phyloP scores from a whole-genome alignment of 2,329 filamentous ascomycete species.

The Arthrocladium fulminans region DNA sequence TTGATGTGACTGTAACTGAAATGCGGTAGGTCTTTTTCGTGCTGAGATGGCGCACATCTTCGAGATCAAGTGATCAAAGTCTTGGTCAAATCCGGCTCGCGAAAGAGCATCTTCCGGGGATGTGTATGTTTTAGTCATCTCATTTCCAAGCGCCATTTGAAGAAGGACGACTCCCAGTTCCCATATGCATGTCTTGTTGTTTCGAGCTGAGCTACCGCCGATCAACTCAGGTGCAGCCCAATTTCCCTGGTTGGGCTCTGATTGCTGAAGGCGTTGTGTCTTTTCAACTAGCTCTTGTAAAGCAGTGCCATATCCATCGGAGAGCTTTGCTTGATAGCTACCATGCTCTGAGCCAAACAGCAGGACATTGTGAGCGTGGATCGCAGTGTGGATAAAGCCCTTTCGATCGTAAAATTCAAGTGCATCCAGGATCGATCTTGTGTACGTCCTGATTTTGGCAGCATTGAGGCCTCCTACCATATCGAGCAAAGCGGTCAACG shows the following conservation, averaged over 20 bases:
- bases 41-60: slow-evolving; percentile 79
- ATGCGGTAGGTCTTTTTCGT: slow-evolving; percentile 76
- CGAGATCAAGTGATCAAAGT: slow-evolving; percentile 69
- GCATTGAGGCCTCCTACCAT: slow-evolving; percentile 65
- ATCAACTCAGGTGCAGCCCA: slow-evolving; percentile 70
- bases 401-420: slow-evolving; percentile 79
- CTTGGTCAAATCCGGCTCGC: slow-evolving; percentile 62
- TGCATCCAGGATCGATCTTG: slow-evolving; percentile 82
- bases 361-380: slow-evolving; percentile 72
- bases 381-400: slow-evolving; percentile 72
- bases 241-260: slow-evolving; percentile 19
- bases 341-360: slow-evolving; percentile 62
- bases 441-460: slow-evolving; percentile 75
- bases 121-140: slow-evolving; percentile 65
- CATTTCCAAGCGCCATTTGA: slow-evolving; percentile 86
- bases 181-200: slow-evolving; percentile 85
- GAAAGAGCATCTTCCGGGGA: slow-evolving; percentile 50
- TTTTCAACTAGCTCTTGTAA: slow-evolving; percentile 40
- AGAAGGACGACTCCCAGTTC: slow-evolving; percentile 84
- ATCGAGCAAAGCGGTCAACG: slow-evolving; percentile 71
- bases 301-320: slow-evolving; percentile 51
- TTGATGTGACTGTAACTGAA: slow-evolving; percentile 47
- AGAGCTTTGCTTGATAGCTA: slow-evolving; percentile 61
- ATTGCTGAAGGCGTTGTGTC: slow-evolving; percentile 42
- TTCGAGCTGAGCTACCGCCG: slow-evolving; percentile 46